Conservation (phyloP, 805 yeast species). For the Teunomyces pallodes region DNA sequence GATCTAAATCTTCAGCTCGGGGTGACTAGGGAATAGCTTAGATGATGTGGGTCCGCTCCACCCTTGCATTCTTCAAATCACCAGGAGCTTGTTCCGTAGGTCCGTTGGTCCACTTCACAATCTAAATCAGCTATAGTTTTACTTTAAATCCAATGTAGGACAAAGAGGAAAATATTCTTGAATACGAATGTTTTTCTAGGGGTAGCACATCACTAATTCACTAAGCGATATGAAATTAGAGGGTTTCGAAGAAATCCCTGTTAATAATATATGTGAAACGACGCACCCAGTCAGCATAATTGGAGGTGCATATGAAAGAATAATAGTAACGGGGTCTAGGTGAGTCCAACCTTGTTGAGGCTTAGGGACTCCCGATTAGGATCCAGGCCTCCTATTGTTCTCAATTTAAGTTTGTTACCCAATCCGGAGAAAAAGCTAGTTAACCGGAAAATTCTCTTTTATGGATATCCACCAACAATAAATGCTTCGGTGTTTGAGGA, state of each 20-base stretch:
- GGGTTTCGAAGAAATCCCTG: background rate
- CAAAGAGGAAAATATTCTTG: background rate
- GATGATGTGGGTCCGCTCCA: background rate
- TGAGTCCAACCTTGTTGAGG: background rate
- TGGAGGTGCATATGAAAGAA: background rate
- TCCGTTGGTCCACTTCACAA: background rate
- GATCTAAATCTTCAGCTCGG: background rate
- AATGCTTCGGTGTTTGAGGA: background rate
- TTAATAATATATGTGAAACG: background rate
- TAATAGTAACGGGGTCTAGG: background rate
- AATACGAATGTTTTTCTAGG: background rate
- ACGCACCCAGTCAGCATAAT: constrained; percentile 2
- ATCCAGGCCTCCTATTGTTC: background rate
- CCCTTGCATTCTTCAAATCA: background rate
- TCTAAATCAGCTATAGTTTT: background rate
- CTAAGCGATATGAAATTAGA: background rate
- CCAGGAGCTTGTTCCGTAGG: background rate
- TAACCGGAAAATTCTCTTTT: background rate
- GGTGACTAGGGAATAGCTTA: background rate
- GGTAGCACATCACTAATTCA: background rate
- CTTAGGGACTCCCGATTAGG: background rate
- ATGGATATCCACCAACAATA: background rate
- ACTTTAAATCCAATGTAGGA: background rate
- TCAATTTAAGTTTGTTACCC: background rate
- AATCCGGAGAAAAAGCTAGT: background rate